Base-by-base conservation (phyloP, 192 early-diverging fungal genomes). In the Mortierella antarctica region DNA sequence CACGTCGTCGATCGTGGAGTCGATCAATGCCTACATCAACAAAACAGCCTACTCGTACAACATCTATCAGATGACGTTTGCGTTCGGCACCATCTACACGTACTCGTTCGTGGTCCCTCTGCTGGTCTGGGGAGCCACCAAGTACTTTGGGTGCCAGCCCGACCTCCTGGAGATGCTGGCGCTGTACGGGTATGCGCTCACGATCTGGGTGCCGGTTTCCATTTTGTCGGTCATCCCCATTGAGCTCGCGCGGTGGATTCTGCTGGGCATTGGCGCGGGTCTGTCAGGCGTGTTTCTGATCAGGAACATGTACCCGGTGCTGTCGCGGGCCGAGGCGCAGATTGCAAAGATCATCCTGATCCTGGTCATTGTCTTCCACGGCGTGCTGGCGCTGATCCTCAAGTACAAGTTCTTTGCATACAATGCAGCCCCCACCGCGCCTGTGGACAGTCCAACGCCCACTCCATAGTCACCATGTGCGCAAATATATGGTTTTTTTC, bases 131-230 rank as follows among this genome's bases (percentile, higher is more conserved):
- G 92, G 70, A 2, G 63, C 94, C 2, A 91, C 92, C 62, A 94
- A 92, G 76, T 99, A 97, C 73, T 96, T 92, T 85, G 92, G 92
- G 21, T 91, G 91, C 71, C 88, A 90, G 14, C 92, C 95, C 10
- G 90, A 86, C n/a, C 82, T 99, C n/a, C 73, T 99, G 40, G 94
- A 98, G 81, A 88, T 95, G 65, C 58, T 96, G 40, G 89, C 92
- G 65, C 86, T 97, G 31, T 97, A 96, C 77, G 98, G 97, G 15
- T 99, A 99, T 79, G 91, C 90, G 5, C 83, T 99, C 83, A 89
- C 95, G 9, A 86, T 97, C 54, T 99, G 97, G 97, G 90, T 99
- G 56, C 97, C 96, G 7, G 91, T 96, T 44, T 91, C 96, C 40
- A 54, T 97, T 14, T 70, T 97, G 7, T 96, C 94, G 74, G 88